Evolutionary conservation across 2,329 filamentous ascomycete genomes (phyloP).

Genomic region (Fusarium burgessii): DNA sequence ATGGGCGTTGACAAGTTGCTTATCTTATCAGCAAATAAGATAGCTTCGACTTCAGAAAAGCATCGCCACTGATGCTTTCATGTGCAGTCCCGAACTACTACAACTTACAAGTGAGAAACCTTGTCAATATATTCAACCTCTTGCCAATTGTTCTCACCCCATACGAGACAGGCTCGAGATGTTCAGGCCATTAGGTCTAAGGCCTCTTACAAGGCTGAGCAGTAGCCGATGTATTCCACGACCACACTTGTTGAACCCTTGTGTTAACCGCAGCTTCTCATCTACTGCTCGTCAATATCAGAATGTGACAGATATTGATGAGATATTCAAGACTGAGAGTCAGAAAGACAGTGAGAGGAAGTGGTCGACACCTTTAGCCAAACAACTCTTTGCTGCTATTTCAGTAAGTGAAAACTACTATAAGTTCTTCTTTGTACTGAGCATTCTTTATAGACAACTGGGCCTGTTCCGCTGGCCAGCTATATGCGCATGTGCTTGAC

Average conservation of each 20-base stretch:
- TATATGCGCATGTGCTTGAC: conserved; percentile 99
- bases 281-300: conserved; percentile 34
- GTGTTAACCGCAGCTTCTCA: conserved; percentile 45
- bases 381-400: conserved; percentile 87
- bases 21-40: conserved; percentile 43
- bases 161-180: conserved; percentile 13
- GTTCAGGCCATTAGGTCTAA: conserved; percentile 34
- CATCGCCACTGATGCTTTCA: conserved; percentile 33
- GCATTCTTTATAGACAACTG: conserved; percentile 68
- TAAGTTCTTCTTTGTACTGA: background rate
- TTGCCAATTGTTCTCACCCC: background rate
- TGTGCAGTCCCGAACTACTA: conserved; percentile 8
- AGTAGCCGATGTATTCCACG: conserved; percentile 24
- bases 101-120: conserved; percentile 4
- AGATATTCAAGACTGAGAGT: background rate
- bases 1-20: conserved; percentile 19
- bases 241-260: conserved; percentile 19
- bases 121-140: background rate
- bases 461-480: conserved; percentile 89
- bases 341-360: conserved; percentile 61
- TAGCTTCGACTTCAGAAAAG: conserved; percentile 22
- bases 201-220: conserved; percentile 21
- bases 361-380: conserved; percentile 94
- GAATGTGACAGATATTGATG: conserved; percentile 30
- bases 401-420: conserved; percentile 64